Evolutionary conservation across 257 asterid species (phyloP).

Genomic region (Anisodus acutangulus): DNA sequence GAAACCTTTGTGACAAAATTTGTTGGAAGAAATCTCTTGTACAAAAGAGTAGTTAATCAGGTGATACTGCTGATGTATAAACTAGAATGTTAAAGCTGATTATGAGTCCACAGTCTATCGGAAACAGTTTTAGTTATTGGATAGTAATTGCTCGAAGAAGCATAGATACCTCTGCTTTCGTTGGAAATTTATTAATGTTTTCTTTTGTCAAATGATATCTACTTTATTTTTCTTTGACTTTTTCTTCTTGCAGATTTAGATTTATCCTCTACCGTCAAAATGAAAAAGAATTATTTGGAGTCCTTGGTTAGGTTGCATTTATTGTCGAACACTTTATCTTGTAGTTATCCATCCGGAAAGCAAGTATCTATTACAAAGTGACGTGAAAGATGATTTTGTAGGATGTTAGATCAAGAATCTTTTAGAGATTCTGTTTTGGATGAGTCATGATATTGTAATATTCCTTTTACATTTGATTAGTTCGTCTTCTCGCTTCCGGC

Average conservation of each 20-base stretch:
- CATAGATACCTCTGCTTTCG: neutral
- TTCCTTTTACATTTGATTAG: neutral
- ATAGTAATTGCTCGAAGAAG: neutral
- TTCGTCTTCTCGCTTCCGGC: neutral
- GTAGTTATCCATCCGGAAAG: neutral
- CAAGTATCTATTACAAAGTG: neutral
- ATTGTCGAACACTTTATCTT: neutral
- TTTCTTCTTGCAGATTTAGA: neutral
- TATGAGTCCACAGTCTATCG: neutral
- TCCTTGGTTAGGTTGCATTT: neutral
- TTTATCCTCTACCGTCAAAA: neutral
- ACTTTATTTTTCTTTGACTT: neutral
- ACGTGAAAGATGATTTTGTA: neutral
- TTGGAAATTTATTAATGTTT: neutral
- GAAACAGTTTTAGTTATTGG: neutral
- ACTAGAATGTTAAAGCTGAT: neutral
- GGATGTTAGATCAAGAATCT: neutral
- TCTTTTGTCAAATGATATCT: neutral
- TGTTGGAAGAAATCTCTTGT: neutral
- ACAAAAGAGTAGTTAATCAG: neutral
- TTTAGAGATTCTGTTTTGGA: neutral
- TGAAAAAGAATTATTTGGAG: neutral
- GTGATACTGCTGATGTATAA: neutral
- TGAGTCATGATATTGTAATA: neutral
- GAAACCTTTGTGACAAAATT: neutral